Conservation (phyloP, 2,329 filamentous ascomycete species). For the Clonostachys sp. region DNA sequence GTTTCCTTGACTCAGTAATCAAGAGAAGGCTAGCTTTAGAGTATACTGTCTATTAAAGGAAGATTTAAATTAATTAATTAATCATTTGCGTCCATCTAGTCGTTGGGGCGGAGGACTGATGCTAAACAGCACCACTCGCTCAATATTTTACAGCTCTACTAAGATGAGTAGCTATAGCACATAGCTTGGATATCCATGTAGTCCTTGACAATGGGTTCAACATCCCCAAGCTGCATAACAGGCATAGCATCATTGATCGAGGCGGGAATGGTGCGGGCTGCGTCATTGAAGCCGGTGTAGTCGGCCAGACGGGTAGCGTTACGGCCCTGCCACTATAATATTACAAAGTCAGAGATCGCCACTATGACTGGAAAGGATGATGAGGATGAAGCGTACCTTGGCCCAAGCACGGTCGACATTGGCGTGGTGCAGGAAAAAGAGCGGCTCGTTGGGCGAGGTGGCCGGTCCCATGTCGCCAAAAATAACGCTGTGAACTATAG, state of each 20-base stretch:
- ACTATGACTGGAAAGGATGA: not conserved
- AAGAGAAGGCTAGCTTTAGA: too few relatives aligned
- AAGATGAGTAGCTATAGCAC: constrained; percentile 9
- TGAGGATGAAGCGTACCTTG: not conserved
- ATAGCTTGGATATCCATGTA: constrained; percentile 10
- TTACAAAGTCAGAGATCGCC: not conserved
- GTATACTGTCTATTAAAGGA: too few relatives aligned
- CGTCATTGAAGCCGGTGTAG: constrained; percentile 8
- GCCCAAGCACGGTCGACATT: constrained; percentile 19
- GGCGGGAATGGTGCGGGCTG: constrained; percentile 1
- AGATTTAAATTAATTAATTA: too few relatives aligned
- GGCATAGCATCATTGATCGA: constrained; percentile 7
- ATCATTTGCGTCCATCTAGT: too few relatives aligned
- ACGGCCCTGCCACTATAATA: constrained; percentile 9
- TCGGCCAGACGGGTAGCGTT: constrained; percentile 8
- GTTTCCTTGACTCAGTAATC: too few relatives aligned
- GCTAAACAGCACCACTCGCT: too few relatives aligned
- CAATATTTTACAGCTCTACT: too few relatives aligned
- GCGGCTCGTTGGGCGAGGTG: constrained; percentile 14
- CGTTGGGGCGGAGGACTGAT: too few relatives aligned
- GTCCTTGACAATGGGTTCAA: constrained; percentile 6
- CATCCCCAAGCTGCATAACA: constrained; percentile 5
- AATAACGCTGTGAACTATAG: constrained; percentile 16
- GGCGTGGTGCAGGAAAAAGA: constrained; percentile 20
- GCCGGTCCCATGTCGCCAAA: constrained; percentile 20